Evolutionary conservation across 345 rosid genomes (phyloP).

Genomic region (Nasturtium officinale): DNA sequence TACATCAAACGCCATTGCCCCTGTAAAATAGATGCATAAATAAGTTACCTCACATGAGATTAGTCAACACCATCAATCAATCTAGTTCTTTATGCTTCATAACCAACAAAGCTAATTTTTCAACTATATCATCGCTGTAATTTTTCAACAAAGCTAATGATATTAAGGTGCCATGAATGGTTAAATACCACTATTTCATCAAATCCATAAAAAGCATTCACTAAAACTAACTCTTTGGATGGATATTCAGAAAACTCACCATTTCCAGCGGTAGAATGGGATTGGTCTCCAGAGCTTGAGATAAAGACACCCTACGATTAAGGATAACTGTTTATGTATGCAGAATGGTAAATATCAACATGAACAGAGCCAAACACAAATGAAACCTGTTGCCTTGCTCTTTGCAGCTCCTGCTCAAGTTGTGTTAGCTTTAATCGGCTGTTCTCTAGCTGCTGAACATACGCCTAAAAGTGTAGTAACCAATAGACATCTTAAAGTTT

Average conservation of each 20-base stretch:
- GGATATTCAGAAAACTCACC: constrained; percentile 49
- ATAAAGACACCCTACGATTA: constrained; percentile 66
- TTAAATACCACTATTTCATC: not conserved
- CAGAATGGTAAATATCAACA: not conserved
- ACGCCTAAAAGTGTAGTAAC: constrained; percentile 55
- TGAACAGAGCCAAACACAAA: not conserved
- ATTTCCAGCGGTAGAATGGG: constrained; percentile 84
- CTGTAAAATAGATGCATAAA: constrained; percentile 41
- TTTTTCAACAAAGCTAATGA: too few species aligned
- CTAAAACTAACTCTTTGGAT: not conserved
- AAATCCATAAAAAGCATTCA: not conserved
- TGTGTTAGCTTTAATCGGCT: constrained; percentile 87
- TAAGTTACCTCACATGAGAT: not conserved
- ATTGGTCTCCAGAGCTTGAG: constrained; percentile 84
- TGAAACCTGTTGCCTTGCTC: constrained; percentile 90
- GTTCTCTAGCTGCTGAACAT: constrained; percentile 94
- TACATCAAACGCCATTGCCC: constrained; percentile 86
- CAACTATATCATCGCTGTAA: not conserved
- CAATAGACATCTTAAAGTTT: constrained; percentile 19
- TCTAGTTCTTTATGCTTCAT: not conserved
- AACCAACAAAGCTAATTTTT: not conserved
- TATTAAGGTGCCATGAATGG: not conserved
- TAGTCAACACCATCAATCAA: not conserved
- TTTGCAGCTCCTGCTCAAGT: constrained; percentile 94
- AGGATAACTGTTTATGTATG: not conserved